Percentiles rank a stretch among this genome's conserved stretches.
These are phyloP conservation scores for Astragalus glycyphyllos DNA, from an alignment of 306 rosid species.

Conservation along the genomic window DNA sequence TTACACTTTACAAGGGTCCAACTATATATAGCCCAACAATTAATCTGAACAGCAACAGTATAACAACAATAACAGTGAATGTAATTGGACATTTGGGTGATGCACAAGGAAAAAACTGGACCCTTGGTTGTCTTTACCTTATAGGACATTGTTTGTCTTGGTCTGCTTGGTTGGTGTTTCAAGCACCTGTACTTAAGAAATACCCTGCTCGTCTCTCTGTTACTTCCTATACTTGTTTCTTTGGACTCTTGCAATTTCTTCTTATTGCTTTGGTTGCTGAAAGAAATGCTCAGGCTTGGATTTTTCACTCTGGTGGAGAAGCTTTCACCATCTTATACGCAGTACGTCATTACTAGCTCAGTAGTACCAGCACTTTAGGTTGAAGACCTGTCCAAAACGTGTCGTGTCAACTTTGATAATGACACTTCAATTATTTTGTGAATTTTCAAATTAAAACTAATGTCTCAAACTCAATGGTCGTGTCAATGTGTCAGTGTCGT, in stretches of 20 bases:
- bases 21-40: constrained; percentile 74
- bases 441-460: no score
- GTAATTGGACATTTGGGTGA: constrained; percentile 57
- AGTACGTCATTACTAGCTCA: constrained; percentile 40
- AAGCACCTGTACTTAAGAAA: constrained; percentile 89
- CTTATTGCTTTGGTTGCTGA: constrained; percentile 71
- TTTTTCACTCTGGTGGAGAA: constrained; percentile 82
- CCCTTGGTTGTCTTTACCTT: constrained; percentile 82
- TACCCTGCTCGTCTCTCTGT: constrained; percentile 98
- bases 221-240: constrained; percentile 91
- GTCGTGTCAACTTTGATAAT: no score
- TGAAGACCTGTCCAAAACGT: no score
- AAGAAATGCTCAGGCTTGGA: constrained; percentile 84
- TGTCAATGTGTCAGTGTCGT: no score
- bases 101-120: constrained; percentile 89
- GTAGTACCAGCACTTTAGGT: no score
- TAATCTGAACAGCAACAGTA: constrained; percentile 38
- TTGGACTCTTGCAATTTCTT: constrained; percentile 82
- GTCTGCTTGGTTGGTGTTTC: constrained; percentile 96
- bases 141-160: constrained; percentile 93
- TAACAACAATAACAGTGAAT: background rate
- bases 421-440: no score
- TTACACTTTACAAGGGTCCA: constrained; percentile 92
- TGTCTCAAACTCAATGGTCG: no score
- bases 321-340: constrained; percentile 86